Base-by-base conservation (phyloP, 352 stramenopile species). In the Phytophthora sojae region DNA sequence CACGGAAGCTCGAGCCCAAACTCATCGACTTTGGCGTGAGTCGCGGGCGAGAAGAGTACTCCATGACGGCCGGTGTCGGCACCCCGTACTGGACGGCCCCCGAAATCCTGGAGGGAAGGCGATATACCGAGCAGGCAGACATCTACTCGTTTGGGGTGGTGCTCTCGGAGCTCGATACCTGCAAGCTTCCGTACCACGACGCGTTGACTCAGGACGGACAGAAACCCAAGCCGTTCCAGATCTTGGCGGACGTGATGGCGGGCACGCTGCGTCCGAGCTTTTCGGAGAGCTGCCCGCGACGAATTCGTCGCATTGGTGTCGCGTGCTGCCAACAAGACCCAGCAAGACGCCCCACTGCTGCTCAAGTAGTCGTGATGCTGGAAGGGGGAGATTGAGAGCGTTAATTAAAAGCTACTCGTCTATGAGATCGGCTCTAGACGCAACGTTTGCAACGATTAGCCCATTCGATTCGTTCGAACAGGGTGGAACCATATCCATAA, bases 1-100 rank as follows among this genome's bases (percentile, higher is more conserved):
- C 91, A 21, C 79, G 61, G n/a, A 47, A 73, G 4, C 80, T 90
- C 1, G 75, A 91, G 29, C 74, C 93, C 25, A 86, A 88, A 47
- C 61, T 88, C 1, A 77, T 74, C n/a, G 75, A 86, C 49, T 80
- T 86, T 65, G 65, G 64, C 29, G 67, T 65, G n/a, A 66, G 42
- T 47, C 63, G 59, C 39, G 47, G 14, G 2, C 55, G 75, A 2
- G 58, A 76, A 2, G 72, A 76, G 4, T 52, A 44, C 25, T 55
- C 59, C 6, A 77, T 72, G 68, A 73, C 66, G 15, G 59, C 53
- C 15, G 57, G 57, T n/a, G 59, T 73, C 9, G 66, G 66, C 0
- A 73, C 66, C 12, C 66, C 58, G 2, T 73, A 75, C 45, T 82
- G 71, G 73, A 68, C 62, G 4, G 73, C 77, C 0, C 77, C 71